Evolutionary conservation across 495 filamentous ascomycete genomes (phyloP), one percentile per base, ranked within the genome.

Genomic region (Penicillium paxilli): DNA sequence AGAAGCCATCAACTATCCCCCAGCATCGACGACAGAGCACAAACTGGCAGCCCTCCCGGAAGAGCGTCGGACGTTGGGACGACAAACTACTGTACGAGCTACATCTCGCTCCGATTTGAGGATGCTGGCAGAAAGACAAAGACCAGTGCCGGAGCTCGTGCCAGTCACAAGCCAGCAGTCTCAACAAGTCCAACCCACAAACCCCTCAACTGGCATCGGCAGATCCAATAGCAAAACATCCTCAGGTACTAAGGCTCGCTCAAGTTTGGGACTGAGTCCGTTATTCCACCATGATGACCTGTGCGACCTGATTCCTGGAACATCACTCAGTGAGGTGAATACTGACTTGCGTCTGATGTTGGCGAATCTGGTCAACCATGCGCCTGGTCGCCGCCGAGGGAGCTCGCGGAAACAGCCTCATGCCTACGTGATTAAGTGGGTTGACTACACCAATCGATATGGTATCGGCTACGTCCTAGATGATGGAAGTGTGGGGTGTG

Each of bases 391-490:
- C 17, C 67, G 71, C 26, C 64, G 74, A 7, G 59, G 61, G 6
- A 61, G 63, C 0, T 48, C 67, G 1, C 58, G 69, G 44, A 65
- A 71, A 32, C 53, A 68, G 14, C 73, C 75, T 1, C 75, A 78
- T 44, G 56, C 73, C 17, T 78, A 78, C 61, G 88, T 96, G 20
- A 86, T 91, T 20, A 94, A 93, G 65, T 96, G 91, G 91, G 91
- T 96, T n/a, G 91, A 96, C 60, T 96, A 94, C 59, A 91, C 90
- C 22, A 94, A 94, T 68, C 90, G 90, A 58, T 92, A 91, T 61
- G 91, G 91, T 1, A 79, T 93, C 33, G 91, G 90, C 4, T 96
- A 95, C 57, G 89, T 92, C 33, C 70, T 96, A 26, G 90, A 87
- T 44, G 89, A 94, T 63, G 90, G 91, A 9, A 91, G 86, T 46